Base-by-base conservation (phyloP, 768 basidiomycete species). In the Dentipellis fragilis region DNA sequence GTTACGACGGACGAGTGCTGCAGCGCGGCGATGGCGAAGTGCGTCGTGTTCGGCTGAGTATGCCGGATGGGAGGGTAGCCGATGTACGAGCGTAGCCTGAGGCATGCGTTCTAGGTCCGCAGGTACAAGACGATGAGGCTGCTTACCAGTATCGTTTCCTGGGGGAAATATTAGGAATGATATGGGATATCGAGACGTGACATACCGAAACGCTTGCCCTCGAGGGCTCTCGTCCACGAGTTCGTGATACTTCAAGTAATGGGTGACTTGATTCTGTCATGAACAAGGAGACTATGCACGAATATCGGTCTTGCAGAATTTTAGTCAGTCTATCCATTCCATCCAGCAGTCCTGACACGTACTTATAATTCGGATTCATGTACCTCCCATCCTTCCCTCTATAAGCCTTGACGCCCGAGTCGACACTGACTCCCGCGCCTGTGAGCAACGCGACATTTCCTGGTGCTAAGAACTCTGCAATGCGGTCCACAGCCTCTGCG, bases 321-420 rank as follows among this genome's bases (percentile, higher is more conserved):
- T 29, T 3, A 3, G 29, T 29, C 29, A 29, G 29, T 6, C 29
- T 29, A 29, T 6, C 29, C 29, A 29, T 29, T 29, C 29, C 29
- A 29, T 29, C 29, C 29, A 6, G 29, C 6, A 29, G 29, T 6
- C 29, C 29, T 29, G 3, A 34, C 21, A 67, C 80, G 61, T 63
- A 89, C 88, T 83, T 85, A 74, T 89, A 91, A 68, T 91, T 86
- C n/a, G 87, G 89, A 64, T 92, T 89, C 81, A 89, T 81, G 69
- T 92, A 92, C 59, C 85, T 74, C 14, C 93, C 93, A 64, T 94
- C 89, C 58, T 66, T 67, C 0, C 93, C 93, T 56, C 93, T 75
- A 69, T 97, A 96, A n/a, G 93, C 93, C 61, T 91, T 76, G 58
- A 98, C 95, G 47, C 95, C 95, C 23, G 88, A 91, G 68, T 97